Evolutionary conservation across 2,329 filamentous ascomycete species (phyloP), one percentile per base, ranked within the genome.

Genomic region (Clarireedia homoeocarpa): DNA sequence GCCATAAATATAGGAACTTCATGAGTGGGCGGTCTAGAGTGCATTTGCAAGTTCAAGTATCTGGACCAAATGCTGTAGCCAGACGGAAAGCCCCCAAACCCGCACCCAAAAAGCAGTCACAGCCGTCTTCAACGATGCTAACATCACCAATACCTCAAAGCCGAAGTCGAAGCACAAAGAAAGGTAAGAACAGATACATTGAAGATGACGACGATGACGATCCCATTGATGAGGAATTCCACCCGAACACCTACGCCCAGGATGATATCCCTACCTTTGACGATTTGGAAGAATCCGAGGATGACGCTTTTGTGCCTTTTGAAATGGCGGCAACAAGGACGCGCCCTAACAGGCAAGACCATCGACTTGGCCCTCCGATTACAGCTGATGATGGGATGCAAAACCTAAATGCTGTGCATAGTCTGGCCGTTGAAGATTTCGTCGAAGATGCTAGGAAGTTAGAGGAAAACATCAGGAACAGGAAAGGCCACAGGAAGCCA

Each of bases 391-490:
- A 74, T 20, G 76, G 77, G 20, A 73, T 86, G 60, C 73, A 75
- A 17, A 71, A 72, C 17, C 69, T 89, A 2, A 73, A 76, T 14
- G 78, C 83, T 0, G 70, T 85, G 23, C 86, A 91, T 63, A 75
- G 77, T 48, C 77, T 81, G 55, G 71, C 88, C 23, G 75, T 91
- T n/a, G 72, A 79, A 23, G 73, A 77, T 30, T 94, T 92, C 66
- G 76, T 89, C 23, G 67, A 72, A 0, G 76, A 82, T 47, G 88
- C 86, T 0, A 83, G 80, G 63, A 70, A 71, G 20, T 55, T 82
- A 15, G 82, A 86, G 62, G 81, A 84, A 63, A 73, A 76, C 1
- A 74, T 91, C 24, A 79, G 85, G 63, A 80, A 82, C 59, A 74
- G 75, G 24, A 80, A 81, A 51, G 74, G 75, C 4, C 70, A 86